Conservation (phyloP, 805 yeast species). For the Kluyveromyces lactis region DNA sequence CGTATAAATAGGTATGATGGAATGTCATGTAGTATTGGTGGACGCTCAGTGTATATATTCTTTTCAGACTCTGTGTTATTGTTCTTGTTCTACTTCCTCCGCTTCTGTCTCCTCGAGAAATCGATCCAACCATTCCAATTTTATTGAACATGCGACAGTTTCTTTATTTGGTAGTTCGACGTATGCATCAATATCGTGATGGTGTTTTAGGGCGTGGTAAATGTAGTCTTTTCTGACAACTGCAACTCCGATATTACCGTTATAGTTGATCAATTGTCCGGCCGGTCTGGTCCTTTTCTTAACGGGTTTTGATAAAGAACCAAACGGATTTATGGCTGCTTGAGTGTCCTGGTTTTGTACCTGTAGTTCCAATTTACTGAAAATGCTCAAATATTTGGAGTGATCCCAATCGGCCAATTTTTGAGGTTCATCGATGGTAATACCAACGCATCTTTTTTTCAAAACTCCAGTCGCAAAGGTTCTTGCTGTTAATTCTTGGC, state of each 20-base stretch:
- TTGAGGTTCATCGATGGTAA: conserved; percentile 24
- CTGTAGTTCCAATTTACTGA: background rate
- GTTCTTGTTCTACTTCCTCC: too few species aligned
- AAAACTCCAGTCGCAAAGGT: conserved; percentile 76
- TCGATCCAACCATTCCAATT: conserved; percentile 3
- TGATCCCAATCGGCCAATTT: conserved; percentile 1
- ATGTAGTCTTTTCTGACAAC: conserved; percentile 43
- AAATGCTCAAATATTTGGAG: conserved; percentile 5
- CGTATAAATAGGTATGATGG: too few species aligned
- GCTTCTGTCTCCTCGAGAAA: conserved; percentile 1
- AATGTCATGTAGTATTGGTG: too few species aligned
- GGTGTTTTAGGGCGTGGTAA: conserved; percentile 12
- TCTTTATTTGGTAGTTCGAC: conserved; percentile 23
- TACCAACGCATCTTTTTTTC: conserved; percentile 77
- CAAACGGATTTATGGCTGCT: conserved; percentile 34
- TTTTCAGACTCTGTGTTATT: too few species aligned
- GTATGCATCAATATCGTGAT: conserved; percentile 26
- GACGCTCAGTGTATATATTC: too few species aligned
- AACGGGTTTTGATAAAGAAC: conserved; percentile 15
- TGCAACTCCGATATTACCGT: conserved; percentile 61
- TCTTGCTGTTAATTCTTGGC: conserved; percentile 91
- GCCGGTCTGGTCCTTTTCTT: conserved; percentile 37
- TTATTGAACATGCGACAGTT: background rate
- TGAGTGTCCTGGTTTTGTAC: background rate
- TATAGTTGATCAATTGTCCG: conserved; percentile 51